Evolutionary conservation across 2,329 filamentous ascomycete species (phyloP).

Genomic region (Aschersonia sp.): DNA sequence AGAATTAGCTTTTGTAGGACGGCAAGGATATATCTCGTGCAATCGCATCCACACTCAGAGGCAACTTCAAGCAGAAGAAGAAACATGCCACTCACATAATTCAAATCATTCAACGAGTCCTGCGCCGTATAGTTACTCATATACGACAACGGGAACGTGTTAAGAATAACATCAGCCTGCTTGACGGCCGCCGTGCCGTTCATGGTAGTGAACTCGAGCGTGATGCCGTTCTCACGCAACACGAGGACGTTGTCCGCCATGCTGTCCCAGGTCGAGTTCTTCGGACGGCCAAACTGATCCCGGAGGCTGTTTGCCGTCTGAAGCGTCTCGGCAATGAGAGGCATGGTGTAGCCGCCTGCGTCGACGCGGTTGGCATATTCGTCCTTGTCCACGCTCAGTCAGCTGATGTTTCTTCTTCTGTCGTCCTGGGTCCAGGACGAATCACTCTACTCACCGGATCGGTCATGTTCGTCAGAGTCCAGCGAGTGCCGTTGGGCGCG

Average conservation of each 20-base stretch:
- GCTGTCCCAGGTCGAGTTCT: conserved; percentile 29
- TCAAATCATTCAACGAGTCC: conserved; percentile 8
- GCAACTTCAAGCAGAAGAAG: conserved; percentile 37
- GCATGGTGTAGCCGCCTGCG: conserved; percentile 56
- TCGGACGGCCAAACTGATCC: conserved; percentile 33
- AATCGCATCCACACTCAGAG: background rate
- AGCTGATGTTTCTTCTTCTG: background rate
- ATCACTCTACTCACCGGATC: conserved; percentile 37
- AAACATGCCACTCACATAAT: conserved; percentile 19
- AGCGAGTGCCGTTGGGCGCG: conserved; percentile 40
- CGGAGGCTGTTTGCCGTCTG: conserved; percentile 43
- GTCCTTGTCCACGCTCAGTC: conserved; percentile 19
- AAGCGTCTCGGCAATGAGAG: conserved; percentile 40
- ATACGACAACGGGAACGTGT: conserved; percentile 50
- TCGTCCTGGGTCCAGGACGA: background rate
- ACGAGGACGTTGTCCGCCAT: conserved; percentile 9
- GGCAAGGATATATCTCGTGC: conserved; percentile 13
- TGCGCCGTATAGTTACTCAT: conserved; percentile 20
- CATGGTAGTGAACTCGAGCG: conserved; percentile 52
- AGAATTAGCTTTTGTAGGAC: conserved; percentile 28
- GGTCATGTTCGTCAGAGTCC: conserved; percentile 31
- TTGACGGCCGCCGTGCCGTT: conserved; percentile 52
- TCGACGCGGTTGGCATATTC: conserved; percentile 56
- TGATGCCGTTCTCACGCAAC: conserved; percentile 24
- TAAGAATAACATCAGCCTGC: conserved; percentile 54